These are phyloP conservation scores for Boletus vermiculosoides DNA, from an alignment of 768 basidiomycete genomes.

Conservation along the genomic window DNA sequence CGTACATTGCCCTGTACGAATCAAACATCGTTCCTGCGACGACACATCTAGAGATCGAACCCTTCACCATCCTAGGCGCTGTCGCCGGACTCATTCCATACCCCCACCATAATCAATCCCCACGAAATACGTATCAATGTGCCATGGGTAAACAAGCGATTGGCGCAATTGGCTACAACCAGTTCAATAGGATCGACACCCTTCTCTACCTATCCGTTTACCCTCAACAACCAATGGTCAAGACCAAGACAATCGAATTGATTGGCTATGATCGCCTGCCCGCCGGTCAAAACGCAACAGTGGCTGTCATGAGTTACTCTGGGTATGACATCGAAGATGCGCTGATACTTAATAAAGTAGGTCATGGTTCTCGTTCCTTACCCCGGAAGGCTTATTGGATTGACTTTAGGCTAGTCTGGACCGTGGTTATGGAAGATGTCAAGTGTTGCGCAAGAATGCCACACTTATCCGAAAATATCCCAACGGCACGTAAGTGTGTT, in stretches of 20 bases:
- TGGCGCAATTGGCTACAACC: constrained; percentile 97
- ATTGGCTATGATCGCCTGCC: constrained; percentile 96
- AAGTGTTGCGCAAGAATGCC: constrained; percentile 93
- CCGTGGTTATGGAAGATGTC: constrained; percentile 96
- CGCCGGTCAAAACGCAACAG: constrained; percentile 96
- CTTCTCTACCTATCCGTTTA: constrained; percentile 97
- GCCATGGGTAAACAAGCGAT: constrained; percentile 99
- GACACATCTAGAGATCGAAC: constrained; percentile 97
- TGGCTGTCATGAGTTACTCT: constrained; percentile 99
- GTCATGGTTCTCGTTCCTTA: constrained; percentile 15
- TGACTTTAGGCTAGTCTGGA: constrained; percentile 80
- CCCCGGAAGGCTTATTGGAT: constrained; percentile 3
- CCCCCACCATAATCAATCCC: constrained; percentile 99
- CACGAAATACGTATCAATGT: constrained; percentile 98
- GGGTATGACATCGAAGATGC: constrained; percentile 99
- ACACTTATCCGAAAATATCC: constrained; percentile 95
- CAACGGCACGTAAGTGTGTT: constrained; percentile 85
- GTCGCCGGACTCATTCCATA: constrained; percentile 99
- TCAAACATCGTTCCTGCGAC: constrained; percentile 75
- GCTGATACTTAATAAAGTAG: constrained; percentile 88
- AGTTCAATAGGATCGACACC: constrained; percentile 96
- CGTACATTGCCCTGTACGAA: constrained; percentile 94
- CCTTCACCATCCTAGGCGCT: constrained; percentile 95
- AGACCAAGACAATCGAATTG: constrained; percentile 97
- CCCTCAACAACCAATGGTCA: constrained; percentile 99